phyloP scores from a whole-genome alignment of 2,329 filamentous ascomycete species.

The Waltergamsia citrina region DNA sequence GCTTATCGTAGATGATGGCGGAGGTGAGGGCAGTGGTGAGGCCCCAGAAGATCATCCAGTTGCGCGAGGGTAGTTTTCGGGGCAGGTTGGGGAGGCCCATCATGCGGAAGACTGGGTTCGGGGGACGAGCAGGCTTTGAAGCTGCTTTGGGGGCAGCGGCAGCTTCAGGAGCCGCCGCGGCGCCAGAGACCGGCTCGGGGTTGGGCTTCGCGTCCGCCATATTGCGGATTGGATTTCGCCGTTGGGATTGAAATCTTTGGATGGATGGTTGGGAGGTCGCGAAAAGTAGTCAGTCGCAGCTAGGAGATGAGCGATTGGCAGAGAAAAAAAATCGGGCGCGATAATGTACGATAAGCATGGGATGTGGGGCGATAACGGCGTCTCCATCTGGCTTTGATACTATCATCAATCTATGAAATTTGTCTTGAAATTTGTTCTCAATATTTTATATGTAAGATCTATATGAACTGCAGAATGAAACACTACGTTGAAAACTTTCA shows the following conservation, averaged over 20 bases:
- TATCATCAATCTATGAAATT: too few species aligned
- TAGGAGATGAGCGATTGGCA: not conserved
- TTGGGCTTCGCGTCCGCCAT: slow-evolving; percentile 1
- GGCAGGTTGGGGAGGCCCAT: slow-evolving; percentile 80
- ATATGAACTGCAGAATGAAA: too few species aligned
- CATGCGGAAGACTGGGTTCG: slow-evolving; percentile 67
- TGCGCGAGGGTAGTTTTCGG: slow-evolving; percentile 80
- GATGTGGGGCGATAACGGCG: too few species aligned
- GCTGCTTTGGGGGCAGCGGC: slow-evolving; percentile 23
- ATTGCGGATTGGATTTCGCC: too few species aligned
- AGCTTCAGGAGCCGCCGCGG: not conserved
- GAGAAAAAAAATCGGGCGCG: not conserved
- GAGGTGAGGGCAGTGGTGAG: slow-evolving; percentile 69
- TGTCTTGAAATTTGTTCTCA: too few species aligned
- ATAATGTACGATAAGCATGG: not conserved
- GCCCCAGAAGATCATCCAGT: slow-evolving; percentile 93
- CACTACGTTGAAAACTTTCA: too few species aligned
- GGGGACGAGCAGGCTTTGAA: slow-evolving; percentile 22
- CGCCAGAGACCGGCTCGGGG: not conserved
- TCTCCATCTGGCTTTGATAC: too few species aligned
- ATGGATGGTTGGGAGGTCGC: not conserved
- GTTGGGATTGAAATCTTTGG: too few species aligned
- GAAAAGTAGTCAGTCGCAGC: not conserved
- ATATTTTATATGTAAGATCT: too few species aligned
- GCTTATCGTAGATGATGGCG: slow-evolving; percentile 83